phyloP scores from a whole-genome alignment of 2,329 filamentous ascomycete genomes.

The Botryotinia narcissicola region DNA sequence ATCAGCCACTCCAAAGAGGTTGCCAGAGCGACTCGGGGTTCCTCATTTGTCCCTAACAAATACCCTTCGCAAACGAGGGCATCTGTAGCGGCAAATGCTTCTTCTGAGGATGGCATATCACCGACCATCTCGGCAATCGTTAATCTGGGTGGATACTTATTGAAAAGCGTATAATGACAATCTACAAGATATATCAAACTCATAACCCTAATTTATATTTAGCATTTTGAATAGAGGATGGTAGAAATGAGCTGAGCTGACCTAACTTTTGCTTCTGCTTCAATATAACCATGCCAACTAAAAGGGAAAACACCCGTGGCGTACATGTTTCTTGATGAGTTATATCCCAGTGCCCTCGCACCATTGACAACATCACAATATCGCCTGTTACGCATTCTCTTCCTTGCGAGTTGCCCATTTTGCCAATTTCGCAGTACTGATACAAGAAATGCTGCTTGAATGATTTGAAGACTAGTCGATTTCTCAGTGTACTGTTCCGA shows the following conservation, averaged over 20 bases:
- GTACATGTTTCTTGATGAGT: conserved; percentile 3
- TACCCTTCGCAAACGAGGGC: conserved; percentile 6
- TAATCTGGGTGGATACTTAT: background rate
- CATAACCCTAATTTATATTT: background rate
- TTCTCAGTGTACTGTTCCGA: background rate
- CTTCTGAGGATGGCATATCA: conserved; percentile 11
- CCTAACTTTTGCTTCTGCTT: conserved; percentile 10
- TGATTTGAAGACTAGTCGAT: background rate
- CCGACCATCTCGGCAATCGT: background rate
- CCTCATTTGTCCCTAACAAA: conserved; percentile 1
- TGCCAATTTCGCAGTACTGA: conserved; percentile 13
- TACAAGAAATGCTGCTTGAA: conserved; percentile 18
- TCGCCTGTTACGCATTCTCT: conserved; percentile 7
- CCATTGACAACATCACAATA: conserved; percentile 7
- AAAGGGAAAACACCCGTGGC: background rate
- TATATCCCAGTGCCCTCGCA: background rate
- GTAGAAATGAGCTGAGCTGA: background rate
- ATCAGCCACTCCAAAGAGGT: background rate
- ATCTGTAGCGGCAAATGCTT: conserved; percentile 10
- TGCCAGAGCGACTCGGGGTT: background rate
- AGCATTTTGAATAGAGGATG: background rate
- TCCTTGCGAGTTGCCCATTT: background rate
- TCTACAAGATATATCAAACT: conserved; percentile 6
- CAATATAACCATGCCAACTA: background rate
- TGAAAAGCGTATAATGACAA: background rate